phyloP scores from a whole-genome alignment of 139 green algal genomes.

The Chlorella vulgaris region DNA sequence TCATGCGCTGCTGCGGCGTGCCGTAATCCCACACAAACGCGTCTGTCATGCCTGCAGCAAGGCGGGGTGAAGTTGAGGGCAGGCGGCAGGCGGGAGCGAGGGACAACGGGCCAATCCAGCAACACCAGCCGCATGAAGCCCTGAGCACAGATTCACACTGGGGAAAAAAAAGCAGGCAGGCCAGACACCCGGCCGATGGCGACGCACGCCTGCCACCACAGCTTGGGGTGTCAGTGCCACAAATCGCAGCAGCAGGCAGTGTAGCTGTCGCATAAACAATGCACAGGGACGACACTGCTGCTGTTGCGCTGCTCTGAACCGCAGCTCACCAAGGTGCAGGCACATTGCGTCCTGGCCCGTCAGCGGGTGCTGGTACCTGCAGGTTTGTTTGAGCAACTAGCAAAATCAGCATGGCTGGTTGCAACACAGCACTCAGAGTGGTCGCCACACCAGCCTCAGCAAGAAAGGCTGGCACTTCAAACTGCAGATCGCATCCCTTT shows the following conservation, averaged over 20 bases:
- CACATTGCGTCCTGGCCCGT: conserved; percentile 53
- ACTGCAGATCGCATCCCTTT: background rate
- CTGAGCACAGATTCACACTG: too few species aligned
- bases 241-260: background rate
- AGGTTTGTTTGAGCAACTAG: too few species aligned
- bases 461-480: background rate
- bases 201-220: background rate
- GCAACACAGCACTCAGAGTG: too few species aligned
- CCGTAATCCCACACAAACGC: conserved; percentile 48
- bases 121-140: too few species aligned
- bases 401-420: too few species aligned
- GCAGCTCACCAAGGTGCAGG: conserved; percentile 47
- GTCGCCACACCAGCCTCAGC: too few species aligned
- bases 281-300: too few species aligned
- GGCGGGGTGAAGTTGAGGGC: background rate
- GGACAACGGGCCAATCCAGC: background rate
- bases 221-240: background rate
- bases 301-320: background rate
- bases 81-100: background rate
- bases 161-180: too few species aligned
- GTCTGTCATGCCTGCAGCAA: conserved; percentile 45
- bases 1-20: conserved; percentile 31
- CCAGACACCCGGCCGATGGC: background rate
- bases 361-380: conserved; percentile 48
- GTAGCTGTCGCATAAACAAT: too few species aligned